Base-by-base conservation (phyloP, 2,329 filamentous ascomycete genomes). In the Colletotrichum paranaense region DNA sequence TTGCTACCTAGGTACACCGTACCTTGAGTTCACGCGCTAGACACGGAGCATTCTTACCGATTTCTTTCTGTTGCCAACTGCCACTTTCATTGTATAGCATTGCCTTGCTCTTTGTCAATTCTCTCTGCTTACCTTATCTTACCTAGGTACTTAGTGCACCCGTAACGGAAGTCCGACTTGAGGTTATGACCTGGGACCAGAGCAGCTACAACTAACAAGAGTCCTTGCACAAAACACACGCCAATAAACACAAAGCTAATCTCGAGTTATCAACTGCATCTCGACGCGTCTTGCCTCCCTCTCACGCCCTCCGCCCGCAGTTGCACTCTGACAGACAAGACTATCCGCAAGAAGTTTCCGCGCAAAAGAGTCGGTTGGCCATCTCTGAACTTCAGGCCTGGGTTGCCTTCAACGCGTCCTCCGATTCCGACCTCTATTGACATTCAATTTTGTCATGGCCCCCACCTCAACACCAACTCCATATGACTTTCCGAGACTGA, bases 401-500 rank as follows among this genome's bases (percentile, higher is more conserved):
- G 57, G 62, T 55, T 42, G 32, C 38, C 9, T 58, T 67, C 16
- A 22, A 62, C 42, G 62, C 24, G 49, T 64, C 16, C 49, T 64
- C 8, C 22, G 62, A 38, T 30, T 16, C 62, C 22, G 28, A 38
- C 22, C 62, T 64, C 30, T 35, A 38, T 19, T 28, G 35, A 28
- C 32, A 16, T n/a, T 12, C 66, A 56, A 65, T 60, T 53, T 30
- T 35, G 60, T 60, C 35, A 73, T 73, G 71, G 71, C 71, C 35
- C 71, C 71, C 56, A 66, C 62, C 32, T 30, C 60, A 14, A 32
- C 24, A 19, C 55, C 71, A 16, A 73, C 71, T 66, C 71, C 71
- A 22, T 73, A 65, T 38, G 71, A 73, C 56, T 73, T 73, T 46
- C 71, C 71, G 19, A 70, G 67, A 26, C 62, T 73, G 22, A 73